Evolutionary conservation across 345 rosid genomes (phyloP).

Genomic region (Dipteronia sinensis): DNA sequence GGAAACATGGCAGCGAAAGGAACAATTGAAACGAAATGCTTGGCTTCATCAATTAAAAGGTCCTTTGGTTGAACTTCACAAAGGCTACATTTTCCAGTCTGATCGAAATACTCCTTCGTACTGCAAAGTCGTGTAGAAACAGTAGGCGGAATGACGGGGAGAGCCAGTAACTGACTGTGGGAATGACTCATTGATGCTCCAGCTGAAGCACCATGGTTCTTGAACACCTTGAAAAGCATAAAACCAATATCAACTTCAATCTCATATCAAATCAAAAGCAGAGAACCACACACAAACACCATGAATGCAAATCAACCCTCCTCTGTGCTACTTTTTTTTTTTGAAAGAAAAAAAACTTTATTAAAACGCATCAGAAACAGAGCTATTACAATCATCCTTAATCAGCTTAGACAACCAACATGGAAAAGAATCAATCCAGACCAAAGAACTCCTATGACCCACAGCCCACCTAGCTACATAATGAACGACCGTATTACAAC

Average conservation of each 20-base stretch:
- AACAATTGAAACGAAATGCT: slow-evolving; percentile 60
- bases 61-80: slow-evolving; percentile 58
- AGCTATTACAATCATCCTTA: too few species aligned
- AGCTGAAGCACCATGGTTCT: slow-evolving; percentile 93
- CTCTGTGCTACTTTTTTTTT: not conserved
- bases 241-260: slow-evolving; percentile 14
- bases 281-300: not conserved
- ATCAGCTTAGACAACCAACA: too few species aligned
- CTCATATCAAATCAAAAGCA: not conserved
- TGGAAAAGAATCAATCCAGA: too few species aligned
- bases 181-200: slow-evolving; percentile 96
- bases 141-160: slow-evolving; percentile 72
- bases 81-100: slow-evolving; percentile 65
- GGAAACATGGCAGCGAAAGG: slow-evolving; percentile 72
- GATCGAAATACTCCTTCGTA: slow-evolving; percentile 57
- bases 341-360: too few species aligned
- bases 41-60: slow-evolving; percentile 59
- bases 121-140: slow-evolving; percentile 57
- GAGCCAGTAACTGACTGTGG: slow-evolving; percentile 84
- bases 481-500: too few species aligned
- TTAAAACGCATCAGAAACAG: too few species aligned
- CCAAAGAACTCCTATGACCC: too few species aligned
- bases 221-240: slow-evolving; percentile 62
- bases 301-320: slow-evolving; percentile 5
- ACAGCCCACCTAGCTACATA: too few species aligned